phyloP scores from a whole-genome alignment of 371 early-diverging fungal species.

The Mucor circinelloides region DNA sequence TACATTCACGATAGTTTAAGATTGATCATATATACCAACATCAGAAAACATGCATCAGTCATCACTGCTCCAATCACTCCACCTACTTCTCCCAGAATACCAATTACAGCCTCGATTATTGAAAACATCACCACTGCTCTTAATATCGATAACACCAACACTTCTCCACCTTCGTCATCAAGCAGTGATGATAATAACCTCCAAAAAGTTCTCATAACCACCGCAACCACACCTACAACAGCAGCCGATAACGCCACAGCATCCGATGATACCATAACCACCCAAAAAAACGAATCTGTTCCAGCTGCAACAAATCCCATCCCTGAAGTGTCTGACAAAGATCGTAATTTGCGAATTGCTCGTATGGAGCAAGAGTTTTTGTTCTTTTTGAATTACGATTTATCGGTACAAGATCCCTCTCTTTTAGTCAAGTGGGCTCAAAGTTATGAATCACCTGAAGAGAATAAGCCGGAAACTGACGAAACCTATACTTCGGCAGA shows the following conservation, averaged over 20 bases:
- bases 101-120: neutral
- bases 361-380: constrained; percentile 65
- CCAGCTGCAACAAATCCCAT: neutral
- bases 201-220: neutral
- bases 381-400: constrained; percentile 54
- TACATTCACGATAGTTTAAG: constrained; percentile 50
- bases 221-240: neutral
- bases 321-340: constrained; percentile 1
- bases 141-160: neutral
- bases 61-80: constrained; percentile 20
- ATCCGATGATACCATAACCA: constrained; percentile 4
- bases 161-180: neutral
- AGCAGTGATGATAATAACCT: neutral
- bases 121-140: neutral
- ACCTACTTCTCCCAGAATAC: constrained; percentile 29
- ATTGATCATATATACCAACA: constrained; percentile 31
- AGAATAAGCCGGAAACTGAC: neutral
- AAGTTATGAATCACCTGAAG: constrained; percentile 5
- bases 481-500: constrained; percentile 36
- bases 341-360: constrained; percentile 23
- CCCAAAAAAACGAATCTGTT: neutral
- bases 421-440: constrained; percentile 40
- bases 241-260: constrained; percentile 15
- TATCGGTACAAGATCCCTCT: constrained; percentile 37
- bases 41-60: constrained; percentile 3